Percentiles rank a stretch among this genome's conserved stretches.
Evolutionary conservation across 2,329 filamentous ascomycete species (phyloP).

Genomic region (Graphilbum fragrans): DNA sequence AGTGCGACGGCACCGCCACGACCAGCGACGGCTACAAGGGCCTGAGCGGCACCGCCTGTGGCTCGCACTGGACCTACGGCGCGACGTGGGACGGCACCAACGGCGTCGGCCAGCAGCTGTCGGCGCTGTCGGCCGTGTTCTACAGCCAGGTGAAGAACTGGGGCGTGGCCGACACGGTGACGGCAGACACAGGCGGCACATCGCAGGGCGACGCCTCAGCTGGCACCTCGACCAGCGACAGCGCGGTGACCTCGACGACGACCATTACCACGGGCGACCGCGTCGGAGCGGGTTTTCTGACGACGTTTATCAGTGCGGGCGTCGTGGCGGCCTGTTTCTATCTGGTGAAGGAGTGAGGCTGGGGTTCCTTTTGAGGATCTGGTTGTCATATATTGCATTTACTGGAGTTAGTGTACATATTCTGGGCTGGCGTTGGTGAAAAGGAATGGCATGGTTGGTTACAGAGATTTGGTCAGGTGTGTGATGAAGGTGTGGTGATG

Average conservation of each 20-base stretch:
- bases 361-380: no score
- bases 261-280: background rate
- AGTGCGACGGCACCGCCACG: conserved; percentile 44
- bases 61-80: background rate
- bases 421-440: no score
- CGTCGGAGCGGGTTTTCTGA: background rate
- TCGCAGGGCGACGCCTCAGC: background rate
- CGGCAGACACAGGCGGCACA: background rate
- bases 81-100: background rate
- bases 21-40: conserved; percentile 39
- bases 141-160: background rate
- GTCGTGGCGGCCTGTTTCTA: background rate
- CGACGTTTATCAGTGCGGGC: background rate
- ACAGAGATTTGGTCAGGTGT: no score
- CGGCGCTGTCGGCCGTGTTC: background rate
- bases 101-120: background rate
- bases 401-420: no score
- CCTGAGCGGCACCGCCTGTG: conserved; percentile 36
- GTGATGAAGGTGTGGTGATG: no score
- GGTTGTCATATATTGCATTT: no score
- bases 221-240: background rate
- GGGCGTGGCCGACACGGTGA: background rate
- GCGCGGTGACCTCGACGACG: background rate
- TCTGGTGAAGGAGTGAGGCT: background rate
- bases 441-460: no score